These are phyloP conservation scores for Coniella vitis DNA, from an alignment of 2,329 filamentous ascomycete genomes.

Conservation along the genomic window DNA sequence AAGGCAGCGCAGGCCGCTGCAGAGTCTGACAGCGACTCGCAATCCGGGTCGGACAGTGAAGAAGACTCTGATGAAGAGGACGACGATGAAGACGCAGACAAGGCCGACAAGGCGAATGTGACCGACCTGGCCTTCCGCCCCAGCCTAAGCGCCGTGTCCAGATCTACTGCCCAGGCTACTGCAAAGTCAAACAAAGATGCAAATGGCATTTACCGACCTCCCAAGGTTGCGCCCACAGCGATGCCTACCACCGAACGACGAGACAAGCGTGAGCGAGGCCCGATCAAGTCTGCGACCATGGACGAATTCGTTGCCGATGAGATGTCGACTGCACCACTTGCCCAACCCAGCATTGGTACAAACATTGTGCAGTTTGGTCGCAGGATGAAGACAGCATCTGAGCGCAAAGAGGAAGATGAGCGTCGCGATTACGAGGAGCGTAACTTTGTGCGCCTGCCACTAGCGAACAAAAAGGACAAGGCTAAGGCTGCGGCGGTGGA, in stretches of 20 bases:
- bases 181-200: conserved; percentile 31
- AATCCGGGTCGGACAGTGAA: conserved; percentile 30
- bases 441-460: conserved; percentile 83
- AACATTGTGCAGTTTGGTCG: conserved; percentile 77
- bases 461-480: conserved; percentile 79
- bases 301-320: conserved; percentile 89
- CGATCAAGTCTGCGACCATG: conserved; percentile 72
- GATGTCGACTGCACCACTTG: conserved; percentile 71
- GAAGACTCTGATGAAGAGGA: conserved; percentile 26
- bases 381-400: conserved; percentile 67
- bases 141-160: conserved; percentile 31
- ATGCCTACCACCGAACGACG: conserved; percentile 66
- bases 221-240: conserved; percentile 76
- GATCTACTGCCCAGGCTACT: conserved; percentile 24
- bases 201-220: conserved; percentile 79
- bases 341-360: conserved; percentile 85
- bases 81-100: conserved; percentile 27
- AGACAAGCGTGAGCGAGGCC: conserved; percentile 54
- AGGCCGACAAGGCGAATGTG: conserved; percentile 24
- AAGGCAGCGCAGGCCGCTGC: conserved; percentile 29
- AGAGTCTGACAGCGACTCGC: conserved; percentile 28
- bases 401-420: conserved; percentile 73
- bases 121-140: conserved; percentile 29
- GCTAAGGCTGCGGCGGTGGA: conserved; percentile 54
- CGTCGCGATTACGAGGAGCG: conserved; percentile 81